phyloP scores from a whole-genome alignment of 108 stramenopile species.

The Bacterosira constricta region DNA sequence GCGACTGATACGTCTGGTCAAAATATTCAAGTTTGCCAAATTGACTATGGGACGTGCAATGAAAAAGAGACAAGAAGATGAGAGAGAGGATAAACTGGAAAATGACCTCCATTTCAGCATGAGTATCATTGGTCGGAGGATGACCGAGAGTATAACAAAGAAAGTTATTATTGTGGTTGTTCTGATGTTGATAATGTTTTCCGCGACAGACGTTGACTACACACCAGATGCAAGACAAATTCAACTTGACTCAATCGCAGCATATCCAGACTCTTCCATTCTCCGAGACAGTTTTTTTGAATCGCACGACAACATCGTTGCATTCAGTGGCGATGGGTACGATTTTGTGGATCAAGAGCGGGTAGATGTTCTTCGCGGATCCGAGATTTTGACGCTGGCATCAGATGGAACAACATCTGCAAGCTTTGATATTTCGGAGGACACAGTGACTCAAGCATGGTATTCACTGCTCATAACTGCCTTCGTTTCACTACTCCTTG shows the following conservation, averaged over 20 bases:
- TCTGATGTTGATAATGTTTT: slow-evolving; percentile 46
- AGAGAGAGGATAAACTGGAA: slow-evolving; percentile 32
- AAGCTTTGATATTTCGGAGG: slow-evolving; percentile 47
- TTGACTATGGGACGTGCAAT: slow-evolving; percentile 28
- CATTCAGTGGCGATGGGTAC: slow-evolving; percentile 37
- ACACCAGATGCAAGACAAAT: slow-evolving; percentile 53
- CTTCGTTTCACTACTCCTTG: slow-evolving; percentile 59
- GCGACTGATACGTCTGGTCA: slow-evolving; percentile 51
- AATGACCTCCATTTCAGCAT: slow-evolving; percentile 48
- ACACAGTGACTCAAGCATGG: slow-evolving; percentile 38
- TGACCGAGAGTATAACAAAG: slow-evolving; percentile 57
- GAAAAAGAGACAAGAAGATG: slow-evolving; percentile 4
- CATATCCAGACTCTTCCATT: slow-evolving; percentile 22
- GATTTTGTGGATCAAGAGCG: slow-evolving; percentile 35
- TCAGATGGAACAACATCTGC: slow-evolving; percentile 32
- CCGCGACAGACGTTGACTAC: slow-evolving; percentile 20
- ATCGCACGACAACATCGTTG: slow-evolving; percentile 50
- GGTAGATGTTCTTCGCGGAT: slow-evolving; percentile 30
- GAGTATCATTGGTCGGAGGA: slow-evolving; percentile 56
- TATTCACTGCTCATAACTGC: slow-evolving; percentile 40
- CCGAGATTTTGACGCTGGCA: slow-evolving; percentile 33
- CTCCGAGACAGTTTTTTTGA: slow-evolving; percentile 32
- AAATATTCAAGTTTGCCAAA: slow-evolving; percentile 52
- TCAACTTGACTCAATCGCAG: slow-evolving; percentile 46
- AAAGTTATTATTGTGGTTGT: slow-evolving; percentile 46